phyloP scores from a whole-genome alignment of 2,329 filamentous ascomycete species.

The Fusarium decemcellulare region DNA sequence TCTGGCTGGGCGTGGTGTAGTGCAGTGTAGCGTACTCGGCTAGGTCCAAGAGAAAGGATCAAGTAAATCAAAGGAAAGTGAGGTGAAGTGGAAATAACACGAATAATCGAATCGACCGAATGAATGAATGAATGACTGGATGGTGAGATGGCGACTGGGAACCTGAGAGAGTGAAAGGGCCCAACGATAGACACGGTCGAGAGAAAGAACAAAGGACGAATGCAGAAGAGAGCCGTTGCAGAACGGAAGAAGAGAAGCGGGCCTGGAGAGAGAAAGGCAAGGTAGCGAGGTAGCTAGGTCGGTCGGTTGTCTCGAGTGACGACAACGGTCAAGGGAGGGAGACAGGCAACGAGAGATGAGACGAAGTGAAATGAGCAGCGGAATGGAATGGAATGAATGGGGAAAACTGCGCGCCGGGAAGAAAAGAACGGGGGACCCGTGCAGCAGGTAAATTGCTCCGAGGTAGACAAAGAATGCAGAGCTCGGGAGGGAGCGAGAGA shows the following conservation, averaged over 20 bases:
- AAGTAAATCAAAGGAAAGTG: slow-evolving; percentile 16
- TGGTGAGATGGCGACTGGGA: slow-evolving; percentile 14
- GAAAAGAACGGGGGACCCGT: slow-evolving; percentile 33
- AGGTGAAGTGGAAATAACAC: slow-evolving; percentile 22
- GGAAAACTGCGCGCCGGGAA: background rate
- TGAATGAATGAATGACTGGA: slow-evolving; percentile 31
- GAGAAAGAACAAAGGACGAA: slow-evolving; percentile 27
- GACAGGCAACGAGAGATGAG: slow-evolving; percentile 27
- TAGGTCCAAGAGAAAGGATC: slow-evolving; percentile 2
- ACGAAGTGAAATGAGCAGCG: slow-evolving; percentile 34
- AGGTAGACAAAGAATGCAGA: slow-evolving; percentile 37
- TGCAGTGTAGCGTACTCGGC: slow-evolving; percentile 20
- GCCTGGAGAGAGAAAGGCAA: slow-evolving; percentile 5
- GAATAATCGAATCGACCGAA: slow-evolving; percentile 26
- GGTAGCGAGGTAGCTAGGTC: background rate
- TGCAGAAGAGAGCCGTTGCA: slow-evolving; percentile 28
- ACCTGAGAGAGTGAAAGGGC: slow-evolving; percentile 43
- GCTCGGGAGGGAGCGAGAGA: slow-evolving; percentile 15
- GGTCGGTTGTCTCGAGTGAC: slow-evolving; percentile 14
- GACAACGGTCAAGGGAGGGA: slow-evolving; percentile 32
- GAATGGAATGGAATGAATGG: slow-evolving; percentile 13
- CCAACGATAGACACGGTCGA: slow-evolving; percentile 21
- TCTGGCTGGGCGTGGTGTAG: background rate
- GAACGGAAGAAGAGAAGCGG: slow-evolving; percentile 33
- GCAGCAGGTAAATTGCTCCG: slow-evolving; percentile 34